Evolutionary conservation across 1,139 yeast species (phyloP).

Genomic region (Debaryomyces coudertii): DNA sequence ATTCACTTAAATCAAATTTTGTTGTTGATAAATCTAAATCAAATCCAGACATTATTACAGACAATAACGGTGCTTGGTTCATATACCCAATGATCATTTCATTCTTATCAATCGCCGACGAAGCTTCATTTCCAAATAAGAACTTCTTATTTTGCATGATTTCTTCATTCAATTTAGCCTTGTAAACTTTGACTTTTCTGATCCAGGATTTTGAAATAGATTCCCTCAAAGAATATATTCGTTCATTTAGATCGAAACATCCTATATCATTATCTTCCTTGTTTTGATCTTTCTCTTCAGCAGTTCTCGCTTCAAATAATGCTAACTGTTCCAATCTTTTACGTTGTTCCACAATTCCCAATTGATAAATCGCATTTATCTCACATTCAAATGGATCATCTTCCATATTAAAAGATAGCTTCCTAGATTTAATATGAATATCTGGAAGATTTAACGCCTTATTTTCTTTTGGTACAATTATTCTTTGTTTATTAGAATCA

Average conservation of each 20-base stretch:
- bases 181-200: slow-evolving; percentile 54
- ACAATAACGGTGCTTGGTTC: slow-evolving; percentile 66
- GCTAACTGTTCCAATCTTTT: slow-evolving; percentile 60
- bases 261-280: slow-evolving; percentile 9
- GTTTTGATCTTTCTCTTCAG: slow-evolving; percentile 4
- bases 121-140: slow-evolving; percentile 48
- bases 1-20: slow-evolving; percentile 50
- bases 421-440: slow-evolving; percentile 51
- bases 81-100: slow-evolving; percentile 61
- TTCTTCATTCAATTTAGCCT: slow-evolving; percentile 43
- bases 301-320: slow-evolving; percentile 48
- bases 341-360: slow-evolving; percentile 74
- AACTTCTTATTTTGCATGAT: slow-evolving; percentile 55
- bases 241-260: slow-evolving; percentile 12
- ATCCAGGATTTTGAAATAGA: slow-evolving; percentile 43
- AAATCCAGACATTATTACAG: slow-evolving; percentile 58
- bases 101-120: slow-evolving; percentile 49
- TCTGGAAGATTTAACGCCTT: slow-evolving; percentile 55
- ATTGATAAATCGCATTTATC: slow-evolving; percentile 71
- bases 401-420: slow-evolving; percentile 55
- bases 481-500: slow-evolving; percentile 23
- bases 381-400: slow-evolving; percentile 91
- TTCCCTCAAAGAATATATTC: slow-evolving; percentile 20
- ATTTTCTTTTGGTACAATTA: slow-evolving; percentile 39
- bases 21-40: slow-evolving; percentile 60